phyloP scores from a whole-genome alignment of 129 eudicot species.

The Escallonia rubra region DNA sequence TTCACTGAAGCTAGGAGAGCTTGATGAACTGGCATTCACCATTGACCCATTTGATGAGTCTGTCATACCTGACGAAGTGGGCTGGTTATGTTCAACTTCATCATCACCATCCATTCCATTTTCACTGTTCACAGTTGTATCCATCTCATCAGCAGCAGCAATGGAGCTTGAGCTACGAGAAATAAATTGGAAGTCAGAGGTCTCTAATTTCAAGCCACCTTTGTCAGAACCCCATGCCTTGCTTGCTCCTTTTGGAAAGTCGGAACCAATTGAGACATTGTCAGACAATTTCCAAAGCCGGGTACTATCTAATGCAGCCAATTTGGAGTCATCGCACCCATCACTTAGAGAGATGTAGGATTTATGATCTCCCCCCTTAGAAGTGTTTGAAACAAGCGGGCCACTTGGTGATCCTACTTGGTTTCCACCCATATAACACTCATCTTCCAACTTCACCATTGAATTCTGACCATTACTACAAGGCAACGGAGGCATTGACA shows the following conservation, averaged over 20 bases:
- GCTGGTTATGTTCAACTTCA: conserved; percentile 38
- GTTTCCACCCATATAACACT: conserved; percentile 24
- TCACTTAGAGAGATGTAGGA: not conserved
- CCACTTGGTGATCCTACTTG: conserved; percentile 14
- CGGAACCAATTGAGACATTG: conserved; percentile 14
- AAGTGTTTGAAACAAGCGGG: conserved; percentile 19
- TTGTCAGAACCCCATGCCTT: conserved; percentile 18
- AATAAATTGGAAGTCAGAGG: conserved; percentile 19
- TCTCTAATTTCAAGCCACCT: conserved; percentile 18
- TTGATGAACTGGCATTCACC: conserved; percentile 62
- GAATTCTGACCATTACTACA: conserved; percentile 19
- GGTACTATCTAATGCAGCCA: conserved; percentile 22
- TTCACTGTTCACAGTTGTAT: conserved; percentile 13
- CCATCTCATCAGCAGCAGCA: conserved; percentile 34
- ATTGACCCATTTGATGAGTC: conserved; percentile 69
- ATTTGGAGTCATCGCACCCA: conserved; percentile 16
- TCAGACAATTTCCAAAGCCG: conserved; percentile 31
- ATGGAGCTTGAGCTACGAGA: conserved; percentile 32
- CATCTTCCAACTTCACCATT: conserved; percentile 46
- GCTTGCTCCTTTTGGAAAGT: conserved; percentile 15
- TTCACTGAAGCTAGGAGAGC: conserved; percentile 46
- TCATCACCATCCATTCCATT: conserved; percentile 27
- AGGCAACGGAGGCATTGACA: conserved; percentile 26
- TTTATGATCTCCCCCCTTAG: conserved; percentile 7
- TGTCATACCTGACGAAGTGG: conserved; percentile 59